Evolutionary conservation across 179 eudicot species (phyloP).

Genomic region (Drosera spatulata): DNA sequence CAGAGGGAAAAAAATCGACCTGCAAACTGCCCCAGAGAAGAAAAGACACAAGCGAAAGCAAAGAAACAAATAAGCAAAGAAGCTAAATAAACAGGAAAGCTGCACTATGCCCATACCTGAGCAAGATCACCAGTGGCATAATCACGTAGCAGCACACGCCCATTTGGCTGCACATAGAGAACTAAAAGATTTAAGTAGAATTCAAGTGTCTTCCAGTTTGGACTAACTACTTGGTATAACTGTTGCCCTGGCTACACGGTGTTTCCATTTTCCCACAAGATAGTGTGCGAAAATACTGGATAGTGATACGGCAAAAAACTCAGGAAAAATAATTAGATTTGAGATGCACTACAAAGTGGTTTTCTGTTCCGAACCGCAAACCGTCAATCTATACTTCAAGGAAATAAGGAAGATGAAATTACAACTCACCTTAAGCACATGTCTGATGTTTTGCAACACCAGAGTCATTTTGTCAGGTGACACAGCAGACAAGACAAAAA

Average conservation of each 20-base stretch:
- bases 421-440: conserved; percentile 60
- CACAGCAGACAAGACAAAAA: conserved; percentile 97
- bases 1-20: too few species aligned
- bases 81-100: neutral
- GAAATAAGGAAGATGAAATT: neutral
- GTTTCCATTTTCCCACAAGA: too few species aligned
- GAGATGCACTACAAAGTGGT: too few species aligned
- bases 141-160: conserved; percentile 72
- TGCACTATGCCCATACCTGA: conserved; percentile 43
- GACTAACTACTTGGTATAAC: neutral
- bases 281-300: too few species aligned
- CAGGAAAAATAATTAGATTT: too few species aligned
- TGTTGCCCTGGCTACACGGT: too few species aligned
- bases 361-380: too few species aligned
- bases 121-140: conserved; percentile 99
- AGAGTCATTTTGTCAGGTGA: conserved; percentile 87
- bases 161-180: conserved; percentile 64
- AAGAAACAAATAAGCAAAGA: neutral
- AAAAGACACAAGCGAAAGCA: too few species aligned
- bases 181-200: neutral
- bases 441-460: conserved; percentile 63
- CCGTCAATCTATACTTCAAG: neutral
- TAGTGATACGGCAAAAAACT: too few species aligned
- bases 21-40: too few species aligned
- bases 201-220: neutral